Evolutionary conservation across 345 rosid species (phyloP), one percentile per base, ranked within the genome.

Genomic region (Iberis pinnata): DNA sequence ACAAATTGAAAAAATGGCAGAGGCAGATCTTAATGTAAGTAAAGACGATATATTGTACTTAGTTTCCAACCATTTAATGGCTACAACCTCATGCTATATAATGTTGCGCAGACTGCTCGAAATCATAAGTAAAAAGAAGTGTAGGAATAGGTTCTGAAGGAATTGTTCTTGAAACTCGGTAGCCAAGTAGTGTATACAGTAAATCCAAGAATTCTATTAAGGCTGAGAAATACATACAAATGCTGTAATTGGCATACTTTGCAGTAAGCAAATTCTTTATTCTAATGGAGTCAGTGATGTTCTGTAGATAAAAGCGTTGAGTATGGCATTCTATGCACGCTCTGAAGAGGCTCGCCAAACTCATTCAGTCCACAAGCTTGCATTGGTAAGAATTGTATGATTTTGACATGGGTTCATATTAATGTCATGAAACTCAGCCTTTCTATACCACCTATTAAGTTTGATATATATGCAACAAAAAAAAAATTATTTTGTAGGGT

Each of bases 291-390:
- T 27, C 12, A 2, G 48, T 41, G 14, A 43, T 27, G 31, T 22
- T 22, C 6, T 63, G 62, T 58, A 92, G 97, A 83, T 92, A 73
- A 77, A 83, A 58, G 93, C 95, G 25, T 67, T 92, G 65, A 76
- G 86, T 70, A 78, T 85, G 95, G 96, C 98, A 58, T 92, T 92
- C 74, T 88, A 79, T 70, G 98, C 95, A 1, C 81, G 88, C 58
- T 88, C 95, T 49, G 95, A 88, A 75, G 97, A 84, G 73, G 86
- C 95, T 48, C 88, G 86, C 31, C 81, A 80, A 70, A 85, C 80
- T 70, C 86, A 88, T 76, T 88, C 88, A 61, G 83, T 79, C 76
- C 95, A 88, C 77, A 92, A 81, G 83, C 95, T 92, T 62, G 88
- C 96, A 52, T 65, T 83, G 86, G 98, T 92, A 76, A 73, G 52